phyloP scores from a whole-genome alignment of 2,329 filamentous ascomycete genomes.

The Biscogniauxia mediterranea region DNA sequence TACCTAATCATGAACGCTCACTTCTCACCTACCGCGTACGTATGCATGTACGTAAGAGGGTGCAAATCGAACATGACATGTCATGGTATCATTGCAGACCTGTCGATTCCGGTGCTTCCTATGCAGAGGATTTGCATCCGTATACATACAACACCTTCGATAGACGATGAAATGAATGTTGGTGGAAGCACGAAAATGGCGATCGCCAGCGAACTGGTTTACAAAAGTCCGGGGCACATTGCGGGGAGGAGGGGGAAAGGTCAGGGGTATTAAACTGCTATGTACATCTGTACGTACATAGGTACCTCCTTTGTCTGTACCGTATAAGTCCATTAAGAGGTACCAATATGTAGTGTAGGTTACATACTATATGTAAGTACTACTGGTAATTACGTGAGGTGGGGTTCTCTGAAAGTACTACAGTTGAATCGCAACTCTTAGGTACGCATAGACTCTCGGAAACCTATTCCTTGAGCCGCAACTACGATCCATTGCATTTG shows the following conservation, averaged over 20 bases:
- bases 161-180: constrained; percentile 13
- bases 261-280: no score
- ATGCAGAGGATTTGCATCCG: constrained; percentile 5
- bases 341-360: no score
- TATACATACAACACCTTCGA: constrained; percentile 11
- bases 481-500: no score
- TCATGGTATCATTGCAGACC: background rate
- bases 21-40: background rate
- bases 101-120: background rate
- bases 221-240: constrained; percentile 25
- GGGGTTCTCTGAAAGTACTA: background rate
- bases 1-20: no score
- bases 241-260: constrained; percentile 12
- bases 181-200: constrained; percentile 9
- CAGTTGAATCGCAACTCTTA: background rate
- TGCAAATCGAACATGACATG: background rate
- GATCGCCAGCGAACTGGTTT: constrained; percentile 20
- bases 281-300: no score
- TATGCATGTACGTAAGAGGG: background rate
- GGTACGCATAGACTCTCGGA: no score
- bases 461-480: no score
- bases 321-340: no score
- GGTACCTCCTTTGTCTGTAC: no score
- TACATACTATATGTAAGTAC: no score
- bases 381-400: no score